These are phyloP conservation scores for Mortierella polycephala DNA, from an alignment of 371 early-diverging fungal species.

Conservation along the genomic window DNA sequence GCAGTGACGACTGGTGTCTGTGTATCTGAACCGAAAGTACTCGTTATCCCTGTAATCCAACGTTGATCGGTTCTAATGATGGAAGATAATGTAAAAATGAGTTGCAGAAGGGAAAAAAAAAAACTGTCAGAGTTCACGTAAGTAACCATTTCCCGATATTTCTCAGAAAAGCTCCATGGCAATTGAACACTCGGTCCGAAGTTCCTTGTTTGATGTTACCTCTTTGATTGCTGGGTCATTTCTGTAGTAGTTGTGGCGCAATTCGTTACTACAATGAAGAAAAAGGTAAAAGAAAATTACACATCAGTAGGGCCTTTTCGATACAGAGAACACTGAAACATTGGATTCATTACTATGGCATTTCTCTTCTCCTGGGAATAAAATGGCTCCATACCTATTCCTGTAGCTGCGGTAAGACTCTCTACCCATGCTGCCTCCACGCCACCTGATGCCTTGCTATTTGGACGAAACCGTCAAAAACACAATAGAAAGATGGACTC, in stretches of 20 bases:
- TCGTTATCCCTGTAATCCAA: conserved; percentile 31
- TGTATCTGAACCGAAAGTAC: conserved; percentile 45
- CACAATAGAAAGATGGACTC: not conserved
- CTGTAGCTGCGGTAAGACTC: conserved; percentile 18
- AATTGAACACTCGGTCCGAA: too few relatives aligned
- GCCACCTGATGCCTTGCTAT: conserved; percentile 50
- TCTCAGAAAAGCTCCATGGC: too few relatives aligned
- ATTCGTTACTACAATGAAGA: too few relatives aligned
- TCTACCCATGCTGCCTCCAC: conserved; percentile 16
- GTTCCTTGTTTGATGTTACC: too few relatives aligned
- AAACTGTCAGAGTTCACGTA: not conserved
- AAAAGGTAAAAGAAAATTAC: too few relatives aligned
- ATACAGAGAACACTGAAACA: too few relatives aligned
- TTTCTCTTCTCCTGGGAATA: too few relatives aligned
- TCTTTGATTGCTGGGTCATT: too few relatives aligned
- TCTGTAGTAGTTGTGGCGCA: too few relatives aligned
- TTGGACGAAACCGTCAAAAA: not conserved
- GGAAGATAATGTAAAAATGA: too few relatives aligned
- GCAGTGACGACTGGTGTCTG: conserved; percentile 43
- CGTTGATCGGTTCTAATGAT: conserved; percentile 23
- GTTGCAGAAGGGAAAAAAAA: not conserved
- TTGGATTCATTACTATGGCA: too few relatives aligned
- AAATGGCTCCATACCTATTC: conserved; percentile 10
- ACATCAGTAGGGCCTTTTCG: too few relatives aligned
- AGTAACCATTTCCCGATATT: not conserved